Conservation (phyloP, 495 filamentous ascomycete genomes). For the Lasiosphaeriaceae sp. region DNA sequence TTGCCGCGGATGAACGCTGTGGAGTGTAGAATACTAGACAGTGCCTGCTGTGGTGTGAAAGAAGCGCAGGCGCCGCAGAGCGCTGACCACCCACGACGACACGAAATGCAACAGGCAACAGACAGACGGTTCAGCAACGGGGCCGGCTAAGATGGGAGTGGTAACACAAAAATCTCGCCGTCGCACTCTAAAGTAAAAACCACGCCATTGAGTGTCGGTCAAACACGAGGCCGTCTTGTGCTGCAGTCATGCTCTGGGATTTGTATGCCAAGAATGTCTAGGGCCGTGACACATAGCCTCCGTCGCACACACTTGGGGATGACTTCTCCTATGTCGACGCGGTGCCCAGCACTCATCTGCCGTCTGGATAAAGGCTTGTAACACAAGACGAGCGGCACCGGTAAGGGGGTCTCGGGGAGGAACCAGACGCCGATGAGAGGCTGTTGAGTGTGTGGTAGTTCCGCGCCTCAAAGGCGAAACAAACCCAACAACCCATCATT, state of each 20-base stretch:
- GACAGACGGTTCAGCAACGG: not conserved
- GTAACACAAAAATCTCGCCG: conserved; percentile 16
- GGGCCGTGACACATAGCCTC: conserved; percentile 2
- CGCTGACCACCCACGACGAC: conserved; percentile 1
- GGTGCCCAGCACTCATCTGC: not conserved
- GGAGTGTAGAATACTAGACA: not conserved
- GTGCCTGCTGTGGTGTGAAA: not conserved
- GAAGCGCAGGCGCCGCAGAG: conserved; percentile 11
- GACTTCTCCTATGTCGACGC: not conserved
- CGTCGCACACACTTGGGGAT: not conserved
- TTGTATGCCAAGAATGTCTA: conserved; percentile 11
- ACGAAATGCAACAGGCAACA: too few species aligned
- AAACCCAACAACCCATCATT: too few species aligned
- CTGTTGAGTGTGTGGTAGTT: too few species aligned
- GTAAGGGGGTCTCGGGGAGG: not conserved
- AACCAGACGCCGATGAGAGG: not conserved
- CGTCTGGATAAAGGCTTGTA: not conserved
- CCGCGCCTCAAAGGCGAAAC: too few species aligned
- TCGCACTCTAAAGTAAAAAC: conserved; percentile 6
- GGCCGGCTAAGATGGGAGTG: conserved; percentile 8
- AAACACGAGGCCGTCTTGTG: not conserved
- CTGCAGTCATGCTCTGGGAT: conserved; percentile 5
- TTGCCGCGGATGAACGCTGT: too few species aligned
- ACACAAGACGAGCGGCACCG: not conserved
- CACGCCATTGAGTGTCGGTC: not conserved